A percentile compares a stretch with the other conserved stretches of the same genome.
Conservation (phyloP, 169 alveolate genomes). For the Cryptosporidium muris region DNA sequence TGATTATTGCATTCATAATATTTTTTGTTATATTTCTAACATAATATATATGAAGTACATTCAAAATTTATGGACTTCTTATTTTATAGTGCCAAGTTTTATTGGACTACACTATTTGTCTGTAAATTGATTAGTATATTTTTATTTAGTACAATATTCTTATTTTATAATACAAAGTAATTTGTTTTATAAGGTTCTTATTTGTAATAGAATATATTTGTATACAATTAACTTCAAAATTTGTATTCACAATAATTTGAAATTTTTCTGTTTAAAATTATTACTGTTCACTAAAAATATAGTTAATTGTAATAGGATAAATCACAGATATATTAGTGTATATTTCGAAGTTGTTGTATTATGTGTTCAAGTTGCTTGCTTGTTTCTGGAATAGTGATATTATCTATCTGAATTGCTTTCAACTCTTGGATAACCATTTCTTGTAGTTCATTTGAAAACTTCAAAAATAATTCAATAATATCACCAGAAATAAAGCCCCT, state of each 20-base stretch:
- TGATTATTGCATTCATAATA: constrained; percentile 69
- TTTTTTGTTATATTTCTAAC: constrained; percentile 71
- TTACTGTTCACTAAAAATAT: neutral
- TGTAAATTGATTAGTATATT: neutral
- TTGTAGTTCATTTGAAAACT: constrained; percentile 29
- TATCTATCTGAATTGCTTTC: neutral
- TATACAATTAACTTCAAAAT: too few relatives aligned
- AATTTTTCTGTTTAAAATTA: too few relatives aligned
- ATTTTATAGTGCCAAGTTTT: too few relatives aligned
- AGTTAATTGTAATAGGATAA: neutral
- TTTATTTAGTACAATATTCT: neutral
- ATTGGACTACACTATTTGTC: too few relatives aligned
- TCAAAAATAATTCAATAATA: constrained; percentile 27
- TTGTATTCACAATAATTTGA: too few relatives aligned
- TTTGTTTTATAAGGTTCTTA: too few relatives aligned
- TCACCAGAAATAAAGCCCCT: constrained; percentile 63
- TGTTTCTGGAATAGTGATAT: constrained; percentile 23
- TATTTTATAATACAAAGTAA: neutral
- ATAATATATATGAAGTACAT: neutral
- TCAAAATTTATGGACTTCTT: neutral
- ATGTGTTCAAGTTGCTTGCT: constrained; percentile 23
- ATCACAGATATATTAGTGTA: constrained; percentile 28
- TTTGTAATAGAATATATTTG: too few relatives aligned
- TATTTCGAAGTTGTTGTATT: constrained; percentile 54
- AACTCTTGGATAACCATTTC: constrained; percentile 21